Evolutionary conservation across 2,329 filamentous ascomycete genomes (phyloP).

Genomic region (Cordyceps pruinosa): DNA sequence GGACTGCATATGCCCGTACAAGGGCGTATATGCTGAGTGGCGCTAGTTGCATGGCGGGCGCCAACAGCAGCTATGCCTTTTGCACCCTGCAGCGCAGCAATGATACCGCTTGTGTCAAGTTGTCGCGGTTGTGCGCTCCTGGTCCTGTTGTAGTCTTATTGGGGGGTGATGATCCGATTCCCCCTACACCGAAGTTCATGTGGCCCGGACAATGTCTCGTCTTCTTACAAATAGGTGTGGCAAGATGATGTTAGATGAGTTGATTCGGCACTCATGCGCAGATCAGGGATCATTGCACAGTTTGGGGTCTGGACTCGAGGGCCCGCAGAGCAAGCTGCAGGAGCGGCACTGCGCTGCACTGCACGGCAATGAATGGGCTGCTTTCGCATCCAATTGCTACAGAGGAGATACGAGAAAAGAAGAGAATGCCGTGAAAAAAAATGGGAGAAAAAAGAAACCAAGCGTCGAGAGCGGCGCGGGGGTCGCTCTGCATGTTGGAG

Average conservation of each 20-base stretch:
- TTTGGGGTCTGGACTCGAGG: no score
- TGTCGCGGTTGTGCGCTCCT: no score
- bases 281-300: no score
- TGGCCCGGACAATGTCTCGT: not conserved
- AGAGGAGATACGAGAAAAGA: not conserved
- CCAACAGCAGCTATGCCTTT: not conserved
- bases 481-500: no score
- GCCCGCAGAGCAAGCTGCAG: not conserved
- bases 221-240: not conserved
- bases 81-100: no score
- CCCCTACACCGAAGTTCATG: no score
- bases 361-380: not conserved
- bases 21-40: no score
- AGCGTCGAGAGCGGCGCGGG: not conserved
- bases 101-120: no score
- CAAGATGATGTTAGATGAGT: no score
- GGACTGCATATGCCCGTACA: not conserved
- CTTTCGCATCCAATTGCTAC: not conserved
- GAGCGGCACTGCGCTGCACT: no score
- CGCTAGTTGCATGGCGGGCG: not conserved
- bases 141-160: not conserved
- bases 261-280: not conserved
- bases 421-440: not conserved
- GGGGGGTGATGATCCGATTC: not conserved
- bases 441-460: not conserved